Conservation (phyloP, 108 stramenopile species). For the Fragilaria radians region DNA sequence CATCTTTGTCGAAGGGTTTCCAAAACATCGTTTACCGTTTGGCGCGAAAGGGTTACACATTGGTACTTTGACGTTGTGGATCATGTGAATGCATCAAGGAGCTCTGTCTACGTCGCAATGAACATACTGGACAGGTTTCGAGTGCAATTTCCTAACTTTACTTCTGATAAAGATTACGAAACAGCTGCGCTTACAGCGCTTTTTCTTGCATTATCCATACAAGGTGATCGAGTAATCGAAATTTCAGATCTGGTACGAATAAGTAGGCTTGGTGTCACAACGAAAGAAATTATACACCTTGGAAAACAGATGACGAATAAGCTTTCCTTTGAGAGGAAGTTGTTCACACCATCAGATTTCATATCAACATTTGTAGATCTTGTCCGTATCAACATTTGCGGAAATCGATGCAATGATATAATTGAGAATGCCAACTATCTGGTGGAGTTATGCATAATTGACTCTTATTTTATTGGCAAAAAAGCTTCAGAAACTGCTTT, state of each 20-base stretch:
- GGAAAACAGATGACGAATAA: conserved; percentile 21
- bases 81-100: conserved; percentile 24
- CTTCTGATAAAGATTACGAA: conserved; percentile 21
- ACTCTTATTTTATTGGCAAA: conserved; percentile 12
- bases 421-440: conserved; percentile 27
- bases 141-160: background rate
- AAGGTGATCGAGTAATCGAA: conserved; percentile 15
- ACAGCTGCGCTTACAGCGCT: conserved; percentile 26
- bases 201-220: conserved; percentile 30
- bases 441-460: conserved; percentile 32
- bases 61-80: conserved; percentile 50
- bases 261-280: conserved; percentile 15
- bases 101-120: conserved; percentile 39
- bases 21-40: conserved; percentile 8
- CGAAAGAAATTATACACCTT: conserved; percentile 16
- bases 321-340: conserved; percentile 16
- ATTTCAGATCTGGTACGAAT: conserved; percentile 23
- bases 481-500: conserved; percentile 24
- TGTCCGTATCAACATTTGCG: background rate
- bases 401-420: background rate
- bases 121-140: conserved; percentile 34
- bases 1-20: too few species aligned
- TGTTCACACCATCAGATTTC: conserved; percentile 31
- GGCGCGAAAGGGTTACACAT: conserved; percentile 37
- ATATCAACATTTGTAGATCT: conserved; percentile 9